These are phyloP conservation scores for Phytophthora syringae DNA, from an alignment of 352 stramenopile species.

Conservation along the genomic window DNA sequence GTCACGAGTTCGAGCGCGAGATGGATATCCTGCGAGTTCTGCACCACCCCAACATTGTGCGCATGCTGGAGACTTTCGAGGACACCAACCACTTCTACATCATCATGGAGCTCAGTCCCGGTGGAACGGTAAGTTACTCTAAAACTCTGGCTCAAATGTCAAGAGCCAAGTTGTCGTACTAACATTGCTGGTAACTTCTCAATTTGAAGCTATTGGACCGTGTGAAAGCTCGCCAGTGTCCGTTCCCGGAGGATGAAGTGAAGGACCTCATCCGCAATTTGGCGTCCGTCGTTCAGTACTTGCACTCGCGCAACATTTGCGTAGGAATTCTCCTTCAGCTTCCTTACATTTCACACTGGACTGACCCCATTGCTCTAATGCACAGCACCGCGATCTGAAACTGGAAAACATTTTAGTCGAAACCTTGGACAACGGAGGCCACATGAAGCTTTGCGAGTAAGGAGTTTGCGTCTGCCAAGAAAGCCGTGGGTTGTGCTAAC, in stretches of 20 bases:
- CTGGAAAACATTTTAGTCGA: constrained; percentile 88
- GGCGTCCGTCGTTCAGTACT: constrained; percentile 81
- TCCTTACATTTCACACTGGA: too few relatives aligned
- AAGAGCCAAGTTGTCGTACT: neutral
- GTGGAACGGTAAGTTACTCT: constrained; percentile 54
- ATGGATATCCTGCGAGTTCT: constrained; percentile 78
- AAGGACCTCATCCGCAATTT: constrained; percentile 69
- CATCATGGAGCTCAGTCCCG: constrained; percentile 84
- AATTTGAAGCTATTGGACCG: constrained; percentile 57
- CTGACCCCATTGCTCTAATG: too few relatives aligned
- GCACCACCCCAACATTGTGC: constrained; percentile 84
- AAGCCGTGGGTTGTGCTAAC: neutral
- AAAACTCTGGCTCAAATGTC: neutral
- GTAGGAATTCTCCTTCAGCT: constrained; percentile 36
- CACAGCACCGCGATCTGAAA: constrained; percentile 80
- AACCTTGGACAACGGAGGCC: constrained; percentile 46
- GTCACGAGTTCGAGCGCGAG: constrained; percentile 77
- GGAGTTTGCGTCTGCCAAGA: too few relatives aligned
- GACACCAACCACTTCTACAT: constrained; percentile 83
- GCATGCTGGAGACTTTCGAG: constrained; percentile 84
- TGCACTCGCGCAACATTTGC: constrained; percentile 84
- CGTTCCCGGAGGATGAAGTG: constrained; percentile 62
- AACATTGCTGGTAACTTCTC: neutral
- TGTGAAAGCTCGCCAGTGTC: constrained; percentile 53
- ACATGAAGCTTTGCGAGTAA: constrained; percentile 87